A percentile compares a stretch with the other conserved stretches of the same genome.
Evolutionary conservation across 1,284 basidiomycete species (phyloP).

Genomic region (Pterulicium gracile): DNA sequence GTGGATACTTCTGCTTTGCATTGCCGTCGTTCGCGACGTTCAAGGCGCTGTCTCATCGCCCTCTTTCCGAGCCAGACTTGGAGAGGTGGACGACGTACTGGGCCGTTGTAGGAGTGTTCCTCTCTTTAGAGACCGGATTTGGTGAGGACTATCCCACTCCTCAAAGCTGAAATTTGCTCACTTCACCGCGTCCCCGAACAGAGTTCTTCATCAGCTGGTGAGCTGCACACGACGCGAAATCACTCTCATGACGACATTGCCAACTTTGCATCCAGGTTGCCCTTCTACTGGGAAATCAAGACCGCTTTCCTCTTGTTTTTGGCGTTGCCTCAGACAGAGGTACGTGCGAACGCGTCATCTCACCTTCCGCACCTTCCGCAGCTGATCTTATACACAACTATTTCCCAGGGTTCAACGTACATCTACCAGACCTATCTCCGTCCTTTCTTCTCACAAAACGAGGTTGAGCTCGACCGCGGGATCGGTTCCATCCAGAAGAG

Average conservation of each 20-base stretch:
- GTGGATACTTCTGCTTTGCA: slow-evolving; percentile 61
- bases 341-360: slow-evolving; percentile 23
- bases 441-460: slow-evolving; percentile 58
- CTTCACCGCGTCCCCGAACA: background rate
- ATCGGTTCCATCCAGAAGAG: slow-evolving; percentile 45
- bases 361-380: background rate
- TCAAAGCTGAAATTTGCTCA: background rate
- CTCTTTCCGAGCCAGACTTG: slow-evolving; percentile 45
- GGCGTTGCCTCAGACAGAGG: slow-evolving; percentile 65
- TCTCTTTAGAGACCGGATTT: background rate
- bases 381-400: slow-evolving; percentile 7
- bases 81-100: slow-evolving; percentile 52
- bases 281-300: slow-evolving; percentile 72
- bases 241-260: background rate
- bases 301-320: slow-evolving; percentile 64
- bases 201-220: slow-evolving; percentile 3
- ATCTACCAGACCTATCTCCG: slow-evolving; percentile 56
- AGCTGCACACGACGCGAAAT: background rate
- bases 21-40: slow-evolving; percentile 53
- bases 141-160: background rate
- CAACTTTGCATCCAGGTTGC: slow-evolving; percentile 39
- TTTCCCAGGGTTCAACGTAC: slow-evolving; percentile 56
- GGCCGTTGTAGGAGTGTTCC: slow-evolving; percentile 45
- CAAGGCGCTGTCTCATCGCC: slow-evolving; percentile 53
- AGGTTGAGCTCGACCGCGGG: slow-evolving; percentile 55